Conservation (phyloP, 208 protist species). For the Sergeia podlipaevii region DNA sequence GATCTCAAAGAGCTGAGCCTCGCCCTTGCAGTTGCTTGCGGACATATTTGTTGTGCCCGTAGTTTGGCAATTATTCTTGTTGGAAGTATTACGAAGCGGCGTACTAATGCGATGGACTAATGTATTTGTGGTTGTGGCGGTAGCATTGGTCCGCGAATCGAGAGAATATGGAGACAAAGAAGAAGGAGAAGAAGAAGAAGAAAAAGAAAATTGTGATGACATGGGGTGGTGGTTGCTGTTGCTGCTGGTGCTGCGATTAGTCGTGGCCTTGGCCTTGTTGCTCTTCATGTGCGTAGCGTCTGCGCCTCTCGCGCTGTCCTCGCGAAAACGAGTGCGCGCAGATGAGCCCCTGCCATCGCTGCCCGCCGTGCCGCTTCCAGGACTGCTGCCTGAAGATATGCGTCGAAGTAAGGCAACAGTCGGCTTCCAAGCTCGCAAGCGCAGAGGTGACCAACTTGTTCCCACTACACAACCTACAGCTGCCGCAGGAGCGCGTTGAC, state of each 20-base stretch:
- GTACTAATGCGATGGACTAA: not conserved
- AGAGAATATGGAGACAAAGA: not conserved
- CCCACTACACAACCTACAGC: too few species aligned
- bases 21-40: conserved; percentile 45
- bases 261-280: not conserved
- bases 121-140: not conserved
- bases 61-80: not conserved
- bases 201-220: not conserved
- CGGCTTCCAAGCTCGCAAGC: conserved; percentile 6
- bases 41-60: conserved; percentile 29
- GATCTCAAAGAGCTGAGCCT: conserved; percentile 47
- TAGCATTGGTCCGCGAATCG: not conserved
- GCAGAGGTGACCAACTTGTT: too few species aligned
- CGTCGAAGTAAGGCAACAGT: conserved; percentile 6
- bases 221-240: too few species aligned
- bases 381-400: not conserved
- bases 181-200: not conserved
- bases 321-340: too few species aligned
- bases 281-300: not conserved
- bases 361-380: too few species aligned
- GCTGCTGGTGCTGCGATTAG: too few species aligned
- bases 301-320: too few species aligned
- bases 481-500: too few species aligned
- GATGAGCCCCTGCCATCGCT: too few species aligned
- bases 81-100: not conserved